phyloP scores from a whole-genome alignment of 1,284 basidiomycete species.

The Rhodotorula sp. region DNA sequence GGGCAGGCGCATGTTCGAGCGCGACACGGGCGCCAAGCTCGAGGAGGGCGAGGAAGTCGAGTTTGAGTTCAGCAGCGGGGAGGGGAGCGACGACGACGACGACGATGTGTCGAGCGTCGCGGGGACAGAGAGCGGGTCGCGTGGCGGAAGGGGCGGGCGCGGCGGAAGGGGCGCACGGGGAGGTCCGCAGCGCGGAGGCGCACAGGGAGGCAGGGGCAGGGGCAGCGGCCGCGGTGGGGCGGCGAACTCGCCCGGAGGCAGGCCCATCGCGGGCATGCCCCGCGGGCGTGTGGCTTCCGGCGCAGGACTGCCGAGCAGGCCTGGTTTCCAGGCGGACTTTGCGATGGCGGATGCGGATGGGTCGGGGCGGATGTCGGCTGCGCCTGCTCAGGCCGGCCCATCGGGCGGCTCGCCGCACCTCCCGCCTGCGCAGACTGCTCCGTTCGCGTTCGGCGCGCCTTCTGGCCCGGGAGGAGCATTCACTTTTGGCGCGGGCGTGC shows the following conservation, averaged over 20 bases:
- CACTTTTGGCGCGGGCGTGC: too few relatives aligned
- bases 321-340: constrained; percentile 12
- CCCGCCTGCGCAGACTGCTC: neutral
- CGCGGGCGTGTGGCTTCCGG: neutral
- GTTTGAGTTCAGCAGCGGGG: constrained; percentile 41
- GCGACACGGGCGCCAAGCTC: constrained; percentile 25
- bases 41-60: constrained; percentile 35
- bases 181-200: constrained; percentile 7
- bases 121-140: neutral
- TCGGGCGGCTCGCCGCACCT: neutral
- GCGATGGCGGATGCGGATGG: neutral
- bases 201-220: constrained; percentile 6
- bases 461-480: neutral
- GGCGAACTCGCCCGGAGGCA: constrained; percentile 2
- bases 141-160: constrained; percentile 8
- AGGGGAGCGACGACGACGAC: constrained; percentile 12
- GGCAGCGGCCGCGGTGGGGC: constrained; percentile 17
- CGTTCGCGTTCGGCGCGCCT: neutral
- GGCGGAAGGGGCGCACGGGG: constrained; percentile 8
- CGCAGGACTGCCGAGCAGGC: constrained; percentile 13
- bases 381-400: neutral
- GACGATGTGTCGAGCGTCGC: neutral
- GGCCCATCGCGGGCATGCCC: constrained; percentile 11
- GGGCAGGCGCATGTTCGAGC: constrained; percentile 40
- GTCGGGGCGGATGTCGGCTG: constrained; percentile 6